These are phyloP conservation scores for Murraya koenigii DNA, from an alignment of 345 rosid genomes.

Conservation along the genomic window DNA sequence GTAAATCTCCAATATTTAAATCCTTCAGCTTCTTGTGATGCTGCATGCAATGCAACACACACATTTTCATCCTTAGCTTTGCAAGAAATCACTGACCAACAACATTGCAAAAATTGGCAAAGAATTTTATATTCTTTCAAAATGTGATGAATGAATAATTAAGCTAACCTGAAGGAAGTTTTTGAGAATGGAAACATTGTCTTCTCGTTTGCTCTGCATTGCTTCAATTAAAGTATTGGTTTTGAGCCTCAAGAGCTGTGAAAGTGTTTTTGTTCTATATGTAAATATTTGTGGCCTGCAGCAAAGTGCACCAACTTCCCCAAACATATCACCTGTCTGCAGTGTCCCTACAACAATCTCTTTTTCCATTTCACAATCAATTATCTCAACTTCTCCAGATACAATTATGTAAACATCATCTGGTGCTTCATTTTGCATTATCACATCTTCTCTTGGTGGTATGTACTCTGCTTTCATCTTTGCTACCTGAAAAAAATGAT, in stretches of 20 bases:
- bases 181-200: constrained; percentile 59
- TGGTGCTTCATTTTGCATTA: constrained; percentile 77
- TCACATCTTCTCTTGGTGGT: constrained; percentile 89
- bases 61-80: neutral
- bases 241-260: constrained; percentile 77
- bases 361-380: constrained; percentile 54
- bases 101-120: neutral
- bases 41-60: constrained; percentile 29
- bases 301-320: constrained; percentile 84
- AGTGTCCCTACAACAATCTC: constrained; percentile 56
- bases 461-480: constrained; percentile 89
- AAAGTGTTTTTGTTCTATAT: constrained; percentile 69
- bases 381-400: constrained; percentile 79
- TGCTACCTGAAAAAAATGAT: constrained; percentile 43
- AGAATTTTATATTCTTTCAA: no score
- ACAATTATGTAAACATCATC: constrained; percentile 85
- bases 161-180: constrained; percentile 66
- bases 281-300: constrained; percentile 67
- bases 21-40: constrained; percentile 60
- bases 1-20: constrained; percentile 43
- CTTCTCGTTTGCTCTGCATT: constrained; percentile 65
- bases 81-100: neutral
- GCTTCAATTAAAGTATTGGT: constrained; percentile 58
- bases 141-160: neutral
- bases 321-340: constrained; percentile 71